Base-by-base conservation (phyloP, 805 yeast species). In the Ogataea glucozyma region DNA sequence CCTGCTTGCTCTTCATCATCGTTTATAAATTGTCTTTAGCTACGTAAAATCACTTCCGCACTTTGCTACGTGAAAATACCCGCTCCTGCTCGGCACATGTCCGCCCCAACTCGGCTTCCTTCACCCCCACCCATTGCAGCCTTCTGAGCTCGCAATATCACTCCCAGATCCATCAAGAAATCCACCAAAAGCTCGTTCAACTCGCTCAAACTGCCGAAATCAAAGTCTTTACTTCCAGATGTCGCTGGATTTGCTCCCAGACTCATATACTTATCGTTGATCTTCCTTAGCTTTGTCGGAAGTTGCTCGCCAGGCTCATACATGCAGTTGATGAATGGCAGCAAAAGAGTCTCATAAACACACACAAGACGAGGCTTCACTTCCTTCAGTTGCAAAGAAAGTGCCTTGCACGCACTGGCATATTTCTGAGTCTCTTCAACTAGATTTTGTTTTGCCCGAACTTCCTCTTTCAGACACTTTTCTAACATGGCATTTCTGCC, bases 241-340 rank as follows among this genome's bases (percentile, higher is more conserved):
- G 18, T 23, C 33, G 34, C 32, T 42, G 46, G 10, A 42, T 21
- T 20, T 23, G 29, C 13, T 38, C 44, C 24, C 40, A 48, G 11
- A 26, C 24, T 10, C n/a, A n/a, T n/a, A n/a, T n/a, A n/a, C n/a
- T n/a, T n/a, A n/a, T 29, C 23, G 16, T 42, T 31, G 29, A 48
- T 40, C 23, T 39, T 36, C 21, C 23, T 9, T 5, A 32, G 35
- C n/a, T 27, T 26, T 21, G 19, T 11, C 4, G 41, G 23, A 29
- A 35, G 19, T 6, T 19, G 26, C 16, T 31, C 32, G 10, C 26
- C 21, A 33, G 31, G 38, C 13, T 32, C 35, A 21, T 19, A 34
- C 12, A 33, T 31, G 40, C 49, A 48, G 21, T 41, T 41, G 20
- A 46, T 32, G 23, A 49, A 49, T 8, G 53, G 53, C 19, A 49